Conservation (phyloP, 1,284 basidiomycete genomes). For the Quambalaria eucalypti region DNA sequence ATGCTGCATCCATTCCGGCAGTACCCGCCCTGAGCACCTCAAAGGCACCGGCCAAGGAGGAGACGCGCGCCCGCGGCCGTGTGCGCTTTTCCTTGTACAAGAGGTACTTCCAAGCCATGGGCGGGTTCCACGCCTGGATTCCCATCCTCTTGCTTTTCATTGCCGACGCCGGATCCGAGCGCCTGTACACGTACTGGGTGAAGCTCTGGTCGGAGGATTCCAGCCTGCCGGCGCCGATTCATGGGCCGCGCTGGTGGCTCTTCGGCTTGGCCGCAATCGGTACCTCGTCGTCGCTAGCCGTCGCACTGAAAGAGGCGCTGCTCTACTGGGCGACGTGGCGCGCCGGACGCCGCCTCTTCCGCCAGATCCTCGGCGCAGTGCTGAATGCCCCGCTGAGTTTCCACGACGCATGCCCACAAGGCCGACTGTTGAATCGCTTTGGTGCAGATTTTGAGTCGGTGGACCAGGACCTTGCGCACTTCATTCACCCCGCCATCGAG, state of each 20-base stretch:
- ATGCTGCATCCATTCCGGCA: slow-evolving; percentile 47
- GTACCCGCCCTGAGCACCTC: not conserved
- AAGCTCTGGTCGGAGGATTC: slow-evolving; percentile 13
- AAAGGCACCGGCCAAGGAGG: slow-evolving; percentile 8
- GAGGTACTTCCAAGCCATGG: slow-evolving; percentile 10
- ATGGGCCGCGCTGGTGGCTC: slow-evolving; percentile 8
- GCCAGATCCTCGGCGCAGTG: slow-evolving; percentile 19
- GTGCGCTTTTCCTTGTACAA: slow-evolving; percentile 12
- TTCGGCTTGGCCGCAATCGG: slow-evolving; percentile 1
- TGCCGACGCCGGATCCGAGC: slow-evolving; percentile 5
- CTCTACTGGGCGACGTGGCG: slow-evolving; percentile 5
- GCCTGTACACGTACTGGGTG: slow-evolving; percentile 15
- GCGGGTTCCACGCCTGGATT: slow-evolving; percentile 8
- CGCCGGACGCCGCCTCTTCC: slow-evolving; percentile 23
- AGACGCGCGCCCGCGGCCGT: slow-evolving; percentile 7
- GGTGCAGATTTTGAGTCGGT: slow-evolving; percentile 51
- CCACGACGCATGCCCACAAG: slow-evolving; percentile 42
- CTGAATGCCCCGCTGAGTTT: slow-evolving; percentile 30
- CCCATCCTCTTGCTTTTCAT: slow-evolving; percentile 6
- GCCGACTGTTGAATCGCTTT: slow-evolving; percentile 52
- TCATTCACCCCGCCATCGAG: slow-evolving; percentile 19
- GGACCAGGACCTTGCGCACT: slow-evolving; percentile 34
- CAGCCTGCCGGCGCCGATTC: not conserved
- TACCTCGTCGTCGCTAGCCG: not conserved
- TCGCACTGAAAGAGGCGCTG: not conserved